These are phyloP conservation scores for Pseudocercospora musae DNA, from an alignment of 2,329 filamentous ascomycete species.

Conservation along the genomic window DNA sequence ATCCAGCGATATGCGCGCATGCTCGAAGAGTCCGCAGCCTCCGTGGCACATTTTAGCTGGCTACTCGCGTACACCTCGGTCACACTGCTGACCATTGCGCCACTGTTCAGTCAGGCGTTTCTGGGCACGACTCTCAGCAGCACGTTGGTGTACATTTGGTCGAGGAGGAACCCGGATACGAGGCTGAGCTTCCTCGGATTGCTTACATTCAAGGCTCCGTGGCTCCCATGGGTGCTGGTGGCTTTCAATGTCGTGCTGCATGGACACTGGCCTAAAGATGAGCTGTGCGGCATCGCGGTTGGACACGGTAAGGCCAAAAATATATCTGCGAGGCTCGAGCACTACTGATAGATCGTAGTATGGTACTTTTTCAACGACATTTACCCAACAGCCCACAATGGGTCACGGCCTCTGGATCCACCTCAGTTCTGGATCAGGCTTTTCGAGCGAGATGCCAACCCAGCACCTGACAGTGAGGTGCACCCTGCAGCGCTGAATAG, in stretches of 20 bases:
- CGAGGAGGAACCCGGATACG: slow-evolving; percentile 87
- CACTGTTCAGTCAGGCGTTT: slow-evolving; percentile 86
- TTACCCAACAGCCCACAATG: slow-evolving; percentile 85
- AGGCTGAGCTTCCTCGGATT: slow-evolving; percentile 77
- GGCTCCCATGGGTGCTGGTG: slow-evolving; percentile 94
- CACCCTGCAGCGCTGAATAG: slow-evolving; percentile 32
- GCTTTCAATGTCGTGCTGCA: slow-evolving; percentile 89
- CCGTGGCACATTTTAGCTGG: slow-evolving; percentile 93
- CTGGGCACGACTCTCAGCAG: slow-evolving; percentile 90
- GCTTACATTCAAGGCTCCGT: slow-evolving; percentile 88
- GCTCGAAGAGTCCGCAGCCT: slow-evolving; percentile 91
- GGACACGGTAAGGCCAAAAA: slow-evolving; percentile 76
- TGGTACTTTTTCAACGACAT: slow-evolving; percentile 99
- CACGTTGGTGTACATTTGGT: slow-evolving; percentile 97
- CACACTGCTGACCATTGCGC: slow-evolving; percentile 76
- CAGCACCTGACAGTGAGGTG: slow-evolving; percentile 26
- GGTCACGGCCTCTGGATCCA: slow-evolving; percentile 80
- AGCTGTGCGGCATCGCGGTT: slow-evolving; percentile 91
- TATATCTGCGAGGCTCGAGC: too few species aligned
- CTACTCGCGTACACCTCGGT: slow-evolving; percentile 80
- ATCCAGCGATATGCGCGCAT: slow-evolving; percentile 93
- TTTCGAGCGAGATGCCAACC: slow-evolving; percentile 56
- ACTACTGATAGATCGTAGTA: slow-evolving; percentile 51
- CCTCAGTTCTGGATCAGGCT: slow-evolving; percentile 85
- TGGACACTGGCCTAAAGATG: slow-evolving; percentile 85